Evolutionary conservation across 2,329 filamentous ascomycete genomes (phyloP).

Genomic region (Ophiocordyceps camponoti-saundersi): DNA sequence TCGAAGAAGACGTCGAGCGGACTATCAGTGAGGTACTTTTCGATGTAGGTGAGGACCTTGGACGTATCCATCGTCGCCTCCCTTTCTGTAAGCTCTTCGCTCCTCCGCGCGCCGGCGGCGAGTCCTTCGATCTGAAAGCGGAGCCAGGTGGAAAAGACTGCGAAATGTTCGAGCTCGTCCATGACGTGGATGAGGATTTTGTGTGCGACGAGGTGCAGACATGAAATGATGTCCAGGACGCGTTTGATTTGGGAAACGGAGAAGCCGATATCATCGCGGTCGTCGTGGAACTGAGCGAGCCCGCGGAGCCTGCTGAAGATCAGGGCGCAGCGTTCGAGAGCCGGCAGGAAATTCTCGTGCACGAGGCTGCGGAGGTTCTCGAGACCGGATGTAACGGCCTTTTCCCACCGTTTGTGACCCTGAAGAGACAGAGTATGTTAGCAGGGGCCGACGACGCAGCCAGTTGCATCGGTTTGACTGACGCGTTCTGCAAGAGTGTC

Average conservation of each 20-base stretch:
- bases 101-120: constrained; percentile 31
- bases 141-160: constrained; percentile 69
- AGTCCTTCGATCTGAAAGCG: constrained; percentile 68
- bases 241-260: constrained; percentile 44
- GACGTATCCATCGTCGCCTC: constrained; percentile 59
- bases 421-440: constrained; percentile 16
- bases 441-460: background rate
- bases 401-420: constrained; percentile 93
- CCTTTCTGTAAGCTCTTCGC: constrained; percentile 60
- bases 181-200: constrained; percentile 54
- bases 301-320: constrained; percentile 72
- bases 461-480: constrained; percentile 11
- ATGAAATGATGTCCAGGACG: constrained; percentile 54
- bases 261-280: constrained; percentile 48
- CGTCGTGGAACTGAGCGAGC: constrained; percentile 63
- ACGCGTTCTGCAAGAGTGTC: constrained; percentile 69
- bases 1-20: constrained; percentile 46
- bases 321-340: constrained; percentile 65
- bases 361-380: constrained; percentile 60
- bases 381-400: constrained; percentile 62
- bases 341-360: constrained; percentile 79
- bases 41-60: constrained; percentile 62
- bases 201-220: constrained; percentile 59
- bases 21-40: constrained; percentile 49
- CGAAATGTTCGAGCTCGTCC: constrained; percentile 64